A percentile compares a stretch with the other conserved stretches of the same genome.
Conservation (phyloP, 768 basidiomycete species). For the Hortiboletus flavorubellus region DNA sequence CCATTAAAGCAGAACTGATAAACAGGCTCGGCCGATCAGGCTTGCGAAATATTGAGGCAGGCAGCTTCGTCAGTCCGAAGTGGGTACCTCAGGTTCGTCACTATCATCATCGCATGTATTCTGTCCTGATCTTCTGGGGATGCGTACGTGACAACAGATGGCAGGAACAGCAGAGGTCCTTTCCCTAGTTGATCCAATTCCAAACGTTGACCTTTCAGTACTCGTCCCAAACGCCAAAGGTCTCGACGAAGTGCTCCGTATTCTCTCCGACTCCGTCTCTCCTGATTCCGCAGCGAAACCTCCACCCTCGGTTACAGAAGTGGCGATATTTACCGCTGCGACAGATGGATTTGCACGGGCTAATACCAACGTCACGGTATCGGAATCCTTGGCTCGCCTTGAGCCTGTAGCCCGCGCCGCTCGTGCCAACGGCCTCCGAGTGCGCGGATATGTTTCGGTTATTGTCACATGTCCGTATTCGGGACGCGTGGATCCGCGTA, state of each 20-base stretch:
- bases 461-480: constrained; percentile 83
- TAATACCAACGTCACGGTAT: constrained; percentile 75
- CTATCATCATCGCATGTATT: not conserved
- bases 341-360: constrained; percentile 84
- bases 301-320: constrained; percentile 68
- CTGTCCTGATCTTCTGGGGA: not conserved
- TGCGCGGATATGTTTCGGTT: constrained; percentile 85
- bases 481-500: constrained; percentile 63
- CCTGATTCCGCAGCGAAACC: constrained; percentile 28
- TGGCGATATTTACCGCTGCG: constrained; percentile 86
- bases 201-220: constrained; percentile 68
- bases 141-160: constrained; percentile 53
- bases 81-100: constrained; percentile 79
- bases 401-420: constrained; percentile 62
- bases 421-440: constrained; percentile 55
- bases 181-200: constrained; percentile 47
- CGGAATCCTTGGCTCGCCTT: constrained; percentile 65
- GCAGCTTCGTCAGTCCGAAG: constrained; percentile 90
- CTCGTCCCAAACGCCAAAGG: constrained; percentile 81
- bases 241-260: constrained; percentile 59
- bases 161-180: constrained; percentile 80
- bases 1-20: constrained; percentile 77
- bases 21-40: constrained; percentile 70
- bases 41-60: constrained; percentile 68
- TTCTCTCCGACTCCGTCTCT: constrained; percentile 40